Evolutionary conservation across 768 basidiomycete genomes (phyloP), one percentile per base, ranked within the genome.

Genomic region (Mrakia gelida): DNA sequence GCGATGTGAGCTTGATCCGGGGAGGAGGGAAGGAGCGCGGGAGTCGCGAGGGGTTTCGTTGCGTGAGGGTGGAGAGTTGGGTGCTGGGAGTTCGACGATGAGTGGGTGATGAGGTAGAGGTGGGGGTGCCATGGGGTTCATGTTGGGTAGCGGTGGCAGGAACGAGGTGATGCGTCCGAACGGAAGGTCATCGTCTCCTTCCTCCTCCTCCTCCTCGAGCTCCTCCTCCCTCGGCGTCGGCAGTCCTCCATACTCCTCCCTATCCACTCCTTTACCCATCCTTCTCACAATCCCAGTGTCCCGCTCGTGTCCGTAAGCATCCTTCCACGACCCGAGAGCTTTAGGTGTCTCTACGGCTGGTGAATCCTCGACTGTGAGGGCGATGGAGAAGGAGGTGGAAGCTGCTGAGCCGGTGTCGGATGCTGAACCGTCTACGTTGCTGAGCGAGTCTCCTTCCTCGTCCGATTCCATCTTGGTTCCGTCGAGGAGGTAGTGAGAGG

Each of bases 151-250:
- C 4, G 72, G 72, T 5, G 72, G 72, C 0, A 73, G 72, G 34
- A 56, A 73, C 8, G 72, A 52, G 11, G 72, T 54, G 54, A 73
- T 73, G 30, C 34, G 54, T 23, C 72, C 72, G 26, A 73, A 73
- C 11, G 34, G 72, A 56, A 38, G 54, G 56, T 73, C 54, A 54
- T 38, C 72, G 72, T 52, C 45, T 28, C 38, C 34, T 30, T 34
- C 54, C 28, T 54, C 28, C 34, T 32, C 45, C 32, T 73, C 32
- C 32, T 41, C 49, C 21, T 73, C 32, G 15, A 32, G 23, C 10
- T 10, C 23, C 32, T 45, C 45, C 45, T 45, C 45, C 11, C 45
- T 45, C 45, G 32, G 32, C 1, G 34, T 18, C 30, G 59, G 59
- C 59, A n/a, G 26, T 1, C 59, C 49, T 10, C 26, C 56, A 5